Evolutionary conservation across 768 basidiomycete species (phyloP).

Genomic region (Lentinus tigrinus): DNA sequence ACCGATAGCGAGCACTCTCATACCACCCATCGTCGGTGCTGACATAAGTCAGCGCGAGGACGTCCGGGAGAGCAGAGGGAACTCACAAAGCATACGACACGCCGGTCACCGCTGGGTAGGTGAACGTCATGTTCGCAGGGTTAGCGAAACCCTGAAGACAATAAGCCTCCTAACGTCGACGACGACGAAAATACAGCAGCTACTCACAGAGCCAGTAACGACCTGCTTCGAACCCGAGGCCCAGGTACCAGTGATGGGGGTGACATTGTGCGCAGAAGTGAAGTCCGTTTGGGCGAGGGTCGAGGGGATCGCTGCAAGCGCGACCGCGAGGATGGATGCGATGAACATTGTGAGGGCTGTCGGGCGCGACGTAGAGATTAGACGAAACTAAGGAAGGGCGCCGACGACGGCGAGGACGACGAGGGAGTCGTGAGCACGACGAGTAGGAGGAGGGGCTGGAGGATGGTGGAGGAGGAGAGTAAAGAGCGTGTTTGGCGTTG

Average conservation of each 20-base stretch:
- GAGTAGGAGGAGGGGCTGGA: slow-evolving; percentile 21
- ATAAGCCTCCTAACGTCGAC: neutral
- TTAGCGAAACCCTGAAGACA: slow-evolving; percentile 72
- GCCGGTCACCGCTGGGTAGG: slow-evolving; percentile 82
- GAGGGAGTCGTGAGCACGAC: slow-evolving; percentile 13
- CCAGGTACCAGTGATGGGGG: slow-evolving; percentile 81
- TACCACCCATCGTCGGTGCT: slow-evolving; percentile 77
- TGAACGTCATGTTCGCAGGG: slow-evolving; percentile 80
- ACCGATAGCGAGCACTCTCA: slow-evolving; percentile 90
- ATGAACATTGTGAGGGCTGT: slow-evolving; percentile 5
- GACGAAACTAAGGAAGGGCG: slow-evolving; percentile 21
- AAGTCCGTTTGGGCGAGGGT: slow-evolving; percentile 36
- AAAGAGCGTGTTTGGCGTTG: slow-evolving; percentile 27
- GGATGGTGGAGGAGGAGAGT: slow-evolving; percentile 16
- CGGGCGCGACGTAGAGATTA: slow-evolving; percentile 14
- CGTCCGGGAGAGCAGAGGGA: neutral
- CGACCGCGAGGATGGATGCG: slow-evolving; percentile 26
- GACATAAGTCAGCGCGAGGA: neutral
- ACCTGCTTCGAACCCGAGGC: slow-evolving; percentile 75
- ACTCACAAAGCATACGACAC: slow-evolving; percentile 88
- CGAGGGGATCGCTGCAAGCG: slow-evolving; percentile 27
- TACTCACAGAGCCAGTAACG: slow-evolving; percentile 77
- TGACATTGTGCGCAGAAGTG: slow-evolving; percentile 59
- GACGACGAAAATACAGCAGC: neutral
- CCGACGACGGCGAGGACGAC: slow-evolving; percentile 14